Percentiles rank a stretch among this genome's conserved stretches.
phyloP scores from a whole-genome alignment of 805 yeast species.

The Candida montana region DNA sequence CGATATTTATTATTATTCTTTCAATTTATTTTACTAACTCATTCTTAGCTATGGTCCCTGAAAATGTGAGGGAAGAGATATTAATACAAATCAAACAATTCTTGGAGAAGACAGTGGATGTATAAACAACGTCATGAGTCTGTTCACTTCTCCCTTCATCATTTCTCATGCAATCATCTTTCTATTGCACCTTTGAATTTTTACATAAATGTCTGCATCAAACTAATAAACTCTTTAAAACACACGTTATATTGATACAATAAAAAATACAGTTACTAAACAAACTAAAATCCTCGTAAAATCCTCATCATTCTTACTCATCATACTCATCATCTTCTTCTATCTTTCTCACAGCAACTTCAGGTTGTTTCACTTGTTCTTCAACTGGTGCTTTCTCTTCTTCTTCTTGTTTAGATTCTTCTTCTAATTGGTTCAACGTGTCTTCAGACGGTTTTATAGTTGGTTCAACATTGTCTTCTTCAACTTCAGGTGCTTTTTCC shows the following conservation, averaged over 20 bases:
- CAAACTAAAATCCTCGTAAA: neutral
- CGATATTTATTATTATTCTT: neutral
- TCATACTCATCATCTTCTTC: slow-evolving; percentile 35
- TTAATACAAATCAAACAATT: slow-evolving; percentile 54
- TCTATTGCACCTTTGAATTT: too few species aligned
- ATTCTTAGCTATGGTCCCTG: slow-evolving; percentile 52
- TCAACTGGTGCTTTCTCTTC: slow-evolving; percentile 21
- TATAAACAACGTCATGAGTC: too few species aligned
- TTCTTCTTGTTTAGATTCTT: slow-evolving; percentile 27
- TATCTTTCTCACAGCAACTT: slow-evolving; percentile 33
- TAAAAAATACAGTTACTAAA: slow-evolving; percentile 1
- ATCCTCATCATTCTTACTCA: slow-evolving; percentile 31
- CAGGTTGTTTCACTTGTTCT: slow-evolving; percentile 27
- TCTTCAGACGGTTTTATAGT: slow-evolving; percentile 10
- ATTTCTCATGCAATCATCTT: slow-evolving; percentile 21
- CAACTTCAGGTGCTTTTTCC: neutral
- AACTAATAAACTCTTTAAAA: too few species aligned
- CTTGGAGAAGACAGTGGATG: slow-evolving; percentile 43
- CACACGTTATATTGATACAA: neutral
- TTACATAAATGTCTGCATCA: too few species aligned
- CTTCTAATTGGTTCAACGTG: slow-evolving; percentile 16
- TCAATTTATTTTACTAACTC: too few species aligned
- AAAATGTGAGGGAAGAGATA: slow-evolving; percentile 53
- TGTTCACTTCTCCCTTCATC: too few species aligned
- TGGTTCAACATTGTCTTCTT: neutral